Evolutionary conservation across 805 yeast genomes (phyloP).

Genomic region (Lachancea sp.): DNA sequence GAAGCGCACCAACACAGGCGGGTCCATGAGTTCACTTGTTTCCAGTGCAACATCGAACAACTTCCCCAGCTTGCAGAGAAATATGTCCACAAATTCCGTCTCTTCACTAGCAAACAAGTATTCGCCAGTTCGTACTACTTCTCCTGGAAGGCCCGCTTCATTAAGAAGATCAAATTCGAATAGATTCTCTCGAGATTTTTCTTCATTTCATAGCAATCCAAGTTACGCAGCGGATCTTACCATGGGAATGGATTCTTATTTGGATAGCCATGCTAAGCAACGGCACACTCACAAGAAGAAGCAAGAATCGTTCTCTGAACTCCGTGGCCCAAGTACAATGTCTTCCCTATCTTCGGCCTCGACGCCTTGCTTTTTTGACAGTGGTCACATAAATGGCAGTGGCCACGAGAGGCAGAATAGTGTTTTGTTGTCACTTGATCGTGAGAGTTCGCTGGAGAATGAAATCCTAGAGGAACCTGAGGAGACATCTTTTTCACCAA

Average conservation of each 20-base stretch:
- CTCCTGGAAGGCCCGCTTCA: conserved; percentile 30
- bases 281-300: conserved; percentile 22
- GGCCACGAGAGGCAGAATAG: conserved; percentile 9
- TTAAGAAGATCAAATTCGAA: conserved; percentile 25
- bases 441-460: conserved; percentile 11
- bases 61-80: conserved; percentile 17
- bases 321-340: conserved; percentile 11
- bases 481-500: conserved; percentile 16
- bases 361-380: conserved; percentile 19
- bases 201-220: conserved; percentile 16
- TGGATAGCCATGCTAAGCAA: conserved; percentile 21
- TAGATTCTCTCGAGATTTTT: conserved; percentile 26
- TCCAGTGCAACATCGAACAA: conserved; percentile 16
- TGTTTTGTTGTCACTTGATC: conserved; percentile 11
- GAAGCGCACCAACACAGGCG: conserved; percentile 28
- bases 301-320: conserved; percentile 31
- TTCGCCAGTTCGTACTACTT: conserved; percentile 28
- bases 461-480: conserved; percentile 13
- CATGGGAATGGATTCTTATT: conserved; percentile 15
- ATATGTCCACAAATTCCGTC: conserved; percentile 18
- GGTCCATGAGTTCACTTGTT: conserved; percentile 26
- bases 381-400: background rate
- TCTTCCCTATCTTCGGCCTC: conserved; percentile 18
- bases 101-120: conserved; percentile 23
- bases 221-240: conserved; percentile 9